A percentile compares a stretch with the other conserved stretches of the same genome.
phyloP scores from a whole-genome alignment of 306 rosid genomes.

The Cyclanthera cordifolia region DNA sequence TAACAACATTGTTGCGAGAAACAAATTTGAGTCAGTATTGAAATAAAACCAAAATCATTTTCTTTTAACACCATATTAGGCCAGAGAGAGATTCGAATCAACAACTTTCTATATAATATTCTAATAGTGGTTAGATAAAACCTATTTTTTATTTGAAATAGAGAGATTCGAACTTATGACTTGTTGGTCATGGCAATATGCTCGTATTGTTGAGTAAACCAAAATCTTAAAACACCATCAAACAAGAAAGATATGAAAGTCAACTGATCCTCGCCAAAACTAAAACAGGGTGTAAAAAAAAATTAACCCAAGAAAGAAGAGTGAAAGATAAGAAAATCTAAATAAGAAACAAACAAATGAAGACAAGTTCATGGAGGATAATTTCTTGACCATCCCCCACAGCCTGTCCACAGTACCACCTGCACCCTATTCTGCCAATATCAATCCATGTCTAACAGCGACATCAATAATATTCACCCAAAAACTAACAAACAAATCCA shows the following conservation, averaged over 20 bases:
- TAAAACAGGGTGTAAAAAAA: background rate
- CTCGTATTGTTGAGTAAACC: too few species aligned
- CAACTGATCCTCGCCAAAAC: background rate
- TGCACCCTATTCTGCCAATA: conserved; percentile 16
- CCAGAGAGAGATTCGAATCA: too few species aligned
- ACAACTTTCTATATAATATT: too few species aligned
- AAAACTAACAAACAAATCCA: background rate
- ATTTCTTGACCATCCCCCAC: background rate
- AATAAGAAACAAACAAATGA: background rate
- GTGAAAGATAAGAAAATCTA: background rate
- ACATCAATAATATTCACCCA: background rate
- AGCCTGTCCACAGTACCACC: too few species aligned
- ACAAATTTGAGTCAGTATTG: background rate
- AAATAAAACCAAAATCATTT: background rate
- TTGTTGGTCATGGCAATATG: too few species aligned
- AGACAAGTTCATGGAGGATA: background rate
- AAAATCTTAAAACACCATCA: background rate
- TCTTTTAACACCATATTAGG: too few species aligned
- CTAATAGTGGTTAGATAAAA: too few species aligned
- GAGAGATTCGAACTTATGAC: too few species aligned
- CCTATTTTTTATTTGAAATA: too few species aligned
- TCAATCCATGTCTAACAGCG: conserved; percentile 5
- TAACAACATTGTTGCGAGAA: background rate
- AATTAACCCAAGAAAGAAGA: too few species aligned
- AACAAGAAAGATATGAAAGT: background rate